phyloP scores from a whole-genome alignment of 2,329 filamentous ascomycete genomes.

The Exophiala sp. region DNA sequence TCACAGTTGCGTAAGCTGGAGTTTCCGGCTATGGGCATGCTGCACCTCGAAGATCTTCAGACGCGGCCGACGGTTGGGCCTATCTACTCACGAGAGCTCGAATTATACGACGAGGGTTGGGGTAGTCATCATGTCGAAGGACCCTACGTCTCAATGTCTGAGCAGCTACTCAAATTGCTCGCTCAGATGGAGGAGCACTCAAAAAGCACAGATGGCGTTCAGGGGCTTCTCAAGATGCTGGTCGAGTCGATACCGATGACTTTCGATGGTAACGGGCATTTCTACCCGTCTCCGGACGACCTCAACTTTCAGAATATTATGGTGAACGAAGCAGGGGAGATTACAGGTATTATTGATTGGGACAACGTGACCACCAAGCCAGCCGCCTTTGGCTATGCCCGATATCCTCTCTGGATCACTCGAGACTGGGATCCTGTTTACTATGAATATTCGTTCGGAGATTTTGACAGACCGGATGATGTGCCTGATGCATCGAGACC shows the following conservation, averaged over 20 bases:
- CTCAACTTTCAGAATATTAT: slow-evolving; percentile 26
- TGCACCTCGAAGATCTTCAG: background rate
- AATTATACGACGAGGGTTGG: background rate
- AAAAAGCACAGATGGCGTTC: background rate
- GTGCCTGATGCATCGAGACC: no score
- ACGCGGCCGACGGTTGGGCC: background rate
- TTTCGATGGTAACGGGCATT: background rate
- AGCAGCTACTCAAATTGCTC: background rate
- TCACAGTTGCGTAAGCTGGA: background rate
- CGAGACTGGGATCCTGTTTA: background rate
- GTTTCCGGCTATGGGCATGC: slow-evolving; percentile 1
- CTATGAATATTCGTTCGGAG: background rate
- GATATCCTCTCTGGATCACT: slow-evolving; percentile 6
- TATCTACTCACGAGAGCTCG: background rate
- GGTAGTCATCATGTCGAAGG: background rate
- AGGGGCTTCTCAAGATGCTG: background rate
- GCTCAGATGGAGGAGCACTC: background rate
- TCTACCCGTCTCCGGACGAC: slow-evolving; percentile 12
- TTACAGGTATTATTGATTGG: slow-evolving; percentile 25
- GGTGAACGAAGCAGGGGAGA: slow-evolving; percentile 19
- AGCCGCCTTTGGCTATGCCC: slow-evolving; percentile 2
- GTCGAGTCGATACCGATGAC: slow-evolving; percentile 3
- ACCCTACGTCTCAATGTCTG: background rate
- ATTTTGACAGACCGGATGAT: no score
- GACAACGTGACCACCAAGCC: slow-evolving; percentile 7